Percentiles rank a stretch among this genome's conserved stretches.
phyloP scores from a whole-genome alignment of 805 yeast genomes.

The Ogataea paraovalis region DNA sequence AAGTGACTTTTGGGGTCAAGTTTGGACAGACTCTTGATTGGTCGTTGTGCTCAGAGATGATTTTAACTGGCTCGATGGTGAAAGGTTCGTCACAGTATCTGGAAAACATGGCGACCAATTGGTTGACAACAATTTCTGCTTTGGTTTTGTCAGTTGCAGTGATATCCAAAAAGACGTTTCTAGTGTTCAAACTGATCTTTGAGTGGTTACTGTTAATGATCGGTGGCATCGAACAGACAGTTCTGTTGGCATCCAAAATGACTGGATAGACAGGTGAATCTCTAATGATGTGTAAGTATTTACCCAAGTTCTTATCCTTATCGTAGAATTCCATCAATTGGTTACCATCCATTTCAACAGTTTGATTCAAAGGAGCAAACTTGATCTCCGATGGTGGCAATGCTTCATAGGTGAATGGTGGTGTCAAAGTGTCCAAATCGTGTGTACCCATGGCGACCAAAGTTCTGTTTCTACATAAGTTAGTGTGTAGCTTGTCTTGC shows the following conservation, averaged over 20 bases:
- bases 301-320: conserved; percentile 84
- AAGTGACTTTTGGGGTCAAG: conserved; percentile 59
- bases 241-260: conserved; percentile 69
- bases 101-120: conserved; percentile 93
- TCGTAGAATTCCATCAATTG: conserved; percentile 86
- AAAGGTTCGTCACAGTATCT: conserved; percentile 78
- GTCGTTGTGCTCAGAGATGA: conserved; percentile 75
- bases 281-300: conserved; percentile 81
- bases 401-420: conserved; percentile 81
- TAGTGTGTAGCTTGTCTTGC: conserved; percentile 94
- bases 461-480: conserved; percentile 94
- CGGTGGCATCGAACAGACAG: conserved; percentile 93
- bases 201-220: conserved; percentile 90
- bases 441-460: conserved; percentile 99
- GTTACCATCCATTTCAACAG: conserved; percentile 64
- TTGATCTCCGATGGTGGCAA: conserved; percentile 71
- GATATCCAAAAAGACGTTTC: conserved; percentile 84
- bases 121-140: conserved; percentile 87
- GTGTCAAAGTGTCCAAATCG: conserved; percentile 75
- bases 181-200: conserved; percentile 81
- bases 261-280: conserved; percentile 90
- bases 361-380: conserved; percentile 73
- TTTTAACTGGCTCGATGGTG: conserved; percentile 84
- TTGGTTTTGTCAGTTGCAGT: conserved; percentile 96
- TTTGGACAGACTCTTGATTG: conserved; percentile 76